Evolutionary conservation across 495 filamentous ascomycete species (phyloP).

Genomic region (Lasiosphaeria ovina): DNA sequence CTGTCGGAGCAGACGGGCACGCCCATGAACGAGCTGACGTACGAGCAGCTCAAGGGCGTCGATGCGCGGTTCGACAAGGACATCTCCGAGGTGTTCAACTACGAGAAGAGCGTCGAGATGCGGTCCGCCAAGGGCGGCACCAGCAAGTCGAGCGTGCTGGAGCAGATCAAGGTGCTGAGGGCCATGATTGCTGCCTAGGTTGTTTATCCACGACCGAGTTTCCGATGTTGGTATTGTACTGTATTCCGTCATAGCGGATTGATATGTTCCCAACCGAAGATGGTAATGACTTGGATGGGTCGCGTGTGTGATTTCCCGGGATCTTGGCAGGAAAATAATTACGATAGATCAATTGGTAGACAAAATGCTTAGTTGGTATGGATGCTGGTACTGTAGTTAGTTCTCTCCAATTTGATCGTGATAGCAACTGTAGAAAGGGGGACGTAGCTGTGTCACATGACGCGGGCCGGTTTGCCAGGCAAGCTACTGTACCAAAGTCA

Average conservation of each 20-base stretch:
- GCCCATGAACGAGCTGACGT: constrained; percentile 74
- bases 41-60: constrained; percentile 66
- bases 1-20: constrained; percentile 60
- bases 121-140: constrained; percentile 79
- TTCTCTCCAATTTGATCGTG: too few species aligned
- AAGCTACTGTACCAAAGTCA: background rate
- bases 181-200: constrained; percentile 23
- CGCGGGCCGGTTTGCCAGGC: background rate
- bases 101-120: constrained; percentile 84
- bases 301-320: constrained; percentile 1
- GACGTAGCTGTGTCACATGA: background rate
- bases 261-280: background rate
- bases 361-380: constrained; percentile 10
- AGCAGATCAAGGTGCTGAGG: constrained; percentile 76
- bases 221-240: too few species aligned
- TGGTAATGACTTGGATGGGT: background rate
- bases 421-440: background rate
- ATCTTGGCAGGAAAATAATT: background rate
- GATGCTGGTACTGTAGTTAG: background rate
- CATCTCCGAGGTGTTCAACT: constrained; percentile 72
- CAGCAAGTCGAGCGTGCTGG: constrained; percentile 67
- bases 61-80: constrained; percentile 75
- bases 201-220: too few species aligned
- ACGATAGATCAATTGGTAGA: constrained; percentile 6
- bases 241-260: too few species aligned